Conservation (phyloP, 768 basidiomycete genomes). For the Mycena maculata region DNA sequence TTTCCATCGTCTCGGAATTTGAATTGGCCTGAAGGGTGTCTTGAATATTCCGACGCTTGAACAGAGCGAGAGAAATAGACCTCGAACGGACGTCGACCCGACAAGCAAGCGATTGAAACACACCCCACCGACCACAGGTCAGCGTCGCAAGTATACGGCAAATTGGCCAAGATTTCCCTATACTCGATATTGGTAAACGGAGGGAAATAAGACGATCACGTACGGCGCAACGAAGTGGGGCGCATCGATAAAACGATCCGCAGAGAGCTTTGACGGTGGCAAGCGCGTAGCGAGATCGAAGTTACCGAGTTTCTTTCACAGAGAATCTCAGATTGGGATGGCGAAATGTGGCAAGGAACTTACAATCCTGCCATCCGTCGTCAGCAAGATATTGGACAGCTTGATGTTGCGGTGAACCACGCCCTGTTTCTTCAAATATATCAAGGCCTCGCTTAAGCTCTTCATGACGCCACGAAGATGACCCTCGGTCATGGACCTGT, state of each 20-base stretch:
- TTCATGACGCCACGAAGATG: slow-evolving; percentile 53
- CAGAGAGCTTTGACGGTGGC: slow-evolving; percentile 37
- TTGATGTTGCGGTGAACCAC: slow-evolving; percentile 59
- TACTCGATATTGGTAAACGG: slow-evolving; percentile 3
- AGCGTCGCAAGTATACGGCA: slow-evolving; percentile 47
- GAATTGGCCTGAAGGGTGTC: slow-evolving; percentile 33
- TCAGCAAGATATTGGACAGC: slow-evolving; percentile 53
- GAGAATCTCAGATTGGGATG: not conserved
- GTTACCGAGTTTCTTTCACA: slow-evolving; percentile 57
- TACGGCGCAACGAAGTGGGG: slow-evolving; percentile 57
- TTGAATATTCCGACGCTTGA: slow-evolving; percentile 6
- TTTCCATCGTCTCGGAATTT: slow-evolving; percentile 36
- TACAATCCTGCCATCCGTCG: slow-evolving; percentile 54
- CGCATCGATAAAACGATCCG: slow-evolving; percentile 33
- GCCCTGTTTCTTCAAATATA: slow-evolving; percentile 54
- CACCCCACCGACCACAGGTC: slow-evolving; percentile 64
- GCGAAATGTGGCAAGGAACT: slow-evolving; percentile 28
- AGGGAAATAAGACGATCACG: slow-evolving; percentile 22
- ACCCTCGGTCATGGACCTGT: slow-evolving; percentile 43
- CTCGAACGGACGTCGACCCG: slow-evolving; percentile 49
- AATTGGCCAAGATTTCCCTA: slow-evolving; percentile 54
- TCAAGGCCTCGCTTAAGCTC: slow-evolving; percentile 54
- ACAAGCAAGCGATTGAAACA: slow-evolving; percentile 51
- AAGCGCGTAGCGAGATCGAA: slow-evolving; percentile 52
- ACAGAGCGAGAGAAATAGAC: slow-evolving; percentile 36